Conservation (phyloP, 805 yeast genomes). For the Vanderwaltozyma polyspora region DNA sequence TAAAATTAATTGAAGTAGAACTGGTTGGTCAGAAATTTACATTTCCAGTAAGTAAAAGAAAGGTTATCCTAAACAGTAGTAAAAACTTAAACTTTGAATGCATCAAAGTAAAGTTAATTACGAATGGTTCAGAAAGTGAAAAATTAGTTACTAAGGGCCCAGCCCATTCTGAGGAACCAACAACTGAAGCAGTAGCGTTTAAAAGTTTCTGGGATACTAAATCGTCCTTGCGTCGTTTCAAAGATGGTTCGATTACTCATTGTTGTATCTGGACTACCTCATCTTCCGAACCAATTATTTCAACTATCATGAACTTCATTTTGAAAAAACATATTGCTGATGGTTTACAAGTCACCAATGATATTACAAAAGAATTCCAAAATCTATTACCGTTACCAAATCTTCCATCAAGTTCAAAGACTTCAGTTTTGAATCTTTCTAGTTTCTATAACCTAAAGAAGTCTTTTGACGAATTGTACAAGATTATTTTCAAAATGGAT, state of each 20-base stretch:
- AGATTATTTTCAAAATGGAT: constrained; percentile 38
- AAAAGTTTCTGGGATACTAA: constrained; percentile 82
- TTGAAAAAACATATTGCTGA: constrained; percentile 53
- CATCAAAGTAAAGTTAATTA: constrained; percentile 49
- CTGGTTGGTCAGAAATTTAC: constrained; percentile 21
- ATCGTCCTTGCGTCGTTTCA: constrained; percentile 80
- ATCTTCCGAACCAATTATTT: constrained; percentile 48
- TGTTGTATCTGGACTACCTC: constrained; percentile 75
- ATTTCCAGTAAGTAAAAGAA: constrained; percentile 38
- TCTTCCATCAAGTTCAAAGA: constrained; percentile 44
- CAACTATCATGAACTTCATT: constrained; percentile 53
- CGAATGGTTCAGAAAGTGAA: constrained; percentile 66
- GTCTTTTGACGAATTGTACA: constrained; percentile 51
- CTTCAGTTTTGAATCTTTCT: constrained; percentile 35
- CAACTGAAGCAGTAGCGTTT: constrained; percentile 51
- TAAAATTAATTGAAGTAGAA: constrained; percentile 27
- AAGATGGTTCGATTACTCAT: constrained; percentile 82
- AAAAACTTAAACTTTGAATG: constrained; percentile 22
- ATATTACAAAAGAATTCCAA: constrained; percentile 36
- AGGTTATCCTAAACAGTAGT: constrained; percentile 29
- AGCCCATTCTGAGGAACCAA: constrained; percentile 41
- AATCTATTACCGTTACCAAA: constrained; percentile 48
- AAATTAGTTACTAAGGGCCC: constrained; percentile 85
- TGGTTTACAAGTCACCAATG: constrained; percentile 19
- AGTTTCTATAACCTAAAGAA: constrained; percentile 34